Evolutionary conservation across 495 filamentous ascomycete species (phyloP), one percentile per base, ranked within the genome.

Genomic region (Extremus antarcticus): DNA sequence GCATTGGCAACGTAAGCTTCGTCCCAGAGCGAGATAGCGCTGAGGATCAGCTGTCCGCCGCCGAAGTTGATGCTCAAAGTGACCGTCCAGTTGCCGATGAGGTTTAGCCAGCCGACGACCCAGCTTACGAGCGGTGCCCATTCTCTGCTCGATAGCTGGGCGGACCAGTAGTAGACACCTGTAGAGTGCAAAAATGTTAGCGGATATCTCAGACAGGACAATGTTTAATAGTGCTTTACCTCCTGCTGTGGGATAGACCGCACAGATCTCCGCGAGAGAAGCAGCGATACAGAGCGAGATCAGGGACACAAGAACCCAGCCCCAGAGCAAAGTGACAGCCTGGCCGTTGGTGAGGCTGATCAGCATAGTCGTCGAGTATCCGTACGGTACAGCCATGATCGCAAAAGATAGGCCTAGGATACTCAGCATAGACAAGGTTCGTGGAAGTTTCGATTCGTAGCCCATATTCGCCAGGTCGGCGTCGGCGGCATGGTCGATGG

Each of bases 361-460:
- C 69, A 78, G 83, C 39, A 87, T 66, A 50, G 83, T 86, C 23
- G 83, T 86, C 61, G 77, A 78, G 24, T 85, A 73, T 45, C 83
- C 83, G 58, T 81, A 87, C 16, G 83, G 83, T 22, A 74, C 75
- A 10, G 76, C 76, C 71, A 78, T 78, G 57, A 79, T 79, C 22
- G 76, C 76, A 51, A 78, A 79, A 51, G 73, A 76, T 48, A 65
- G 54, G 7, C 63, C 63, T 19, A 68, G 50, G 13, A 68, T 59
- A 32, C 58, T 59, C 3, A 65, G 50, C 64, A 68, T 66, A 47
- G 54, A 59, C 3, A 66, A 56, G 35, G 58, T 66, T 41, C 66
- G 49, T 0, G 62, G 61, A 13, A 68, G 49, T 40, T 66, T 62
- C 15, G 47, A 51, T 38, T 58, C 56, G 57, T 68, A 68, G 29